phyloP scores from a whole-genome alignment of 352 stramenopile genomes.

The Aphanomyces invadans region DNA sequence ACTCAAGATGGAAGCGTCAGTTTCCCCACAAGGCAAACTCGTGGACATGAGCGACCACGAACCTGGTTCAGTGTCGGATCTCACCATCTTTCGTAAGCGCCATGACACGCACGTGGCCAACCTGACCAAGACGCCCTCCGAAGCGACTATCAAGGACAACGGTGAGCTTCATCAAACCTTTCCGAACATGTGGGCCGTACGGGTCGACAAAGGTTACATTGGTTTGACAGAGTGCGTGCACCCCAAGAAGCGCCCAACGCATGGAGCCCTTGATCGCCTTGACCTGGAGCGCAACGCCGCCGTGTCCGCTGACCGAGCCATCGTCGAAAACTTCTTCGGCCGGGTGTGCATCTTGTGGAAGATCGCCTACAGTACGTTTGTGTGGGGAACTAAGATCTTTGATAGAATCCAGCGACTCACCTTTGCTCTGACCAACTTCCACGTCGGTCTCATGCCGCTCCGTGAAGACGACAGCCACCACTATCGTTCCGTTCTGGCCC shows the following conservation, averaged over 20 bases:
- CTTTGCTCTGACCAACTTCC: slow-evolving; percentile 28
- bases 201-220: slow-evolving; percentile 23
- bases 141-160: neutral
- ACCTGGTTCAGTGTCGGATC: slow-evolving; percentile 20
- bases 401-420: slow-evolving; percentile 24
- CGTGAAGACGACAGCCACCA: slow-evolving; percentile 23
- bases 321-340: slow-evolving; percentile 27
- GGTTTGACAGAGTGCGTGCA: neutral
- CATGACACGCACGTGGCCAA: slow-evolving; percentile 8
- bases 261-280: slow-evolving; percentile 7
- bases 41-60: slow-evolving; percentile 21
- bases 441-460: slow-evolving; percentile 20
- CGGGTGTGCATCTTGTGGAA: slow-evolving; percentile 25
- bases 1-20: slow-evolving; percentile 27
- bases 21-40: neutral
- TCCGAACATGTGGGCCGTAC: slow-evolving; percentile 6
- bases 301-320: slow-evolving; percentile 23
- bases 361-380: slow-evolving; percentile 26
- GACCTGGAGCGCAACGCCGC: slow-evolving; percentile 22
- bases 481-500: slow-evolving; percentile 21
- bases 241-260: neutral
- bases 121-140: slow-evolving; percentile 4
- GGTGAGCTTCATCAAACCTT: slow-evolving; percentile 12
- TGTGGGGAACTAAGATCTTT: slow-evolving; percentile 24
- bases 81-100: slow-evolving; percentile 25